Evolutionary conservation across 2,329 filamentous ascomycete species (phyloP), one percentile per base, ranked within the genome.

Genomic region (Fusarium vanettenii): DNA sequence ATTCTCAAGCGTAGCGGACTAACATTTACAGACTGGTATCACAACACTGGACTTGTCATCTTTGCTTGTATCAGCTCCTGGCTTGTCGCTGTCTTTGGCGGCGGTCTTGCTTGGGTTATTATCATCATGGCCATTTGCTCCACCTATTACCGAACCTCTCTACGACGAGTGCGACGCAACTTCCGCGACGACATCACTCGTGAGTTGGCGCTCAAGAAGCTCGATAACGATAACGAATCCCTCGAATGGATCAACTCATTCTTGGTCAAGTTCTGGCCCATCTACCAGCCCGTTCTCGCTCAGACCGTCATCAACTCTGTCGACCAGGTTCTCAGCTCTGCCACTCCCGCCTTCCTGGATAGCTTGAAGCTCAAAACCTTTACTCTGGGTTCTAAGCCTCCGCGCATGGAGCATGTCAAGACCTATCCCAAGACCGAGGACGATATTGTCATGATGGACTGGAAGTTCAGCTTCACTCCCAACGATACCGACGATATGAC

Each of bases 231-330:
- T 78, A 92, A 91, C 29, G 97, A 99, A 84, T 97, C 94, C 66
- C 87, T 99, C 59, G 97, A 99, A 83, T 99, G 97, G 97, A 98
- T 99, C 83, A 99, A 99, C 87, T 97, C 95, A 78, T 99, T 99
- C 86, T 83, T 99, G 78, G 92, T 97, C 85, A 99, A 99, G 83
- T 99, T 99, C 86, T 99, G 97, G 97, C 97, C 97, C 72, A 99
- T 99, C 80, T 98, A 98, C 82, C 95, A 97, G 65, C 97, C 97
- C 1, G 94, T 98, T 11, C 90, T 99, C 14, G 96, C 95, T 70
- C 92, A 97, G 77, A 97, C 95, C 25, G 93, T 99, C 79, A 94
- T 98, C 84, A 95, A 92, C 82, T 95, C 95, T 0, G 97, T 98
- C 57, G 97, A 99, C 80, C 97, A 98, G 86, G 95, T 99, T 60